phyloP scores from a whole-genome alignment of 2,329 filamentous ascomycete species.

The Colletotrichum sp. region DNA sequence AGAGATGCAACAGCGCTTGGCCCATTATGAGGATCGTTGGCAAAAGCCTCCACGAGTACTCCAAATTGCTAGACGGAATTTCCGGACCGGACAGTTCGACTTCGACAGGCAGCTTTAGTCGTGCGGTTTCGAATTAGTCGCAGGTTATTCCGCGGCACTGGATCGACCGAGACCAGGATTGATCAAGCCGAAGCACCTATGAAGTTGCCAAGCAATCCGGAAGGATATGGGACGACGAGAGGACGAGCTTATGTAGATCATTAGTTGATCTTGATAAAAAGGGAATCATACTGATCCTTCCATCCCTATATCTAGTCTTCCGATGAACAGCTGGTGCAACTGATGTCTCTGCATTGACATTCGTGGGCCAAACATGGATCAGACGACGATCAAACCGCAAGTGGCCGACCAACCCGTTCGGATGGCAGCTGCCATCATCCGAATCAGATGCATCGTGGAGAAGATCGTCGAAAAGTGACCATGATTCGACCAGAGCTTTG shows the following conservation, averaged over 20 bases:
- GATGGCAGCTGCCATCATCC: constrained; percentile 12
- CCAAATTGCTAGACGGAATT: not conserved
- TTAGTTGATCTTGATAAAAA: not conserved
- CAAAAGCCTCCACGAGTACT: not conserved
- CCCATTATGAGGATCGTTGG: not conserved
- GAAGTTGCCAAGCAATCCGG: not conserved
- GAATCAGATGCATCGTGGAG: not conserved
- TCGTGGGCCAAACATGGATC: constrained; percentile 5
- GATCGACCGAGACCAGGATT: not conserved
- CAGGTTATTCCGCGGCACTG: not conserved
- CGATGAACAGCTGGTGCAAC: not conserved
- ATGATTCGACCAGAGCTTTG: not conserved
- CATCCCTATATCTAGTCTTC: not conserved
- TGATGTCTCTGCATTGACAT: not conserved
- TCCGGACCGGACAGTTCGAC: not conserved
- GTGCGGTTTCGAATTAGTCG: not conserved
- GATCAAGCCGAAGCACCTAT: not conserved
- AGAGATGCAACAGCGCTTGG: not conserved
- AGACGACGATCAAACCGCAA: constrained; percentile 20
- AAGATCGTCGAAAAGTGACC: not conserved
- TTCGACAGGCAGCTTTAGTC: not conserved
- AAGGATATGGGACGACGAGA: not conserved
- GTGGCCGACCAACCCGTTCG: constrained; percentile 4
- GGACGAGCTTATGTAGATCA: not conserved
- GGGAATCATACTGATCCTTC: not conserved